These are phyloP conservation scores for Ziziphus jujuba DNA, from an alignment of 306 rosid genomes.

Conservation along the genomic window DNA sequence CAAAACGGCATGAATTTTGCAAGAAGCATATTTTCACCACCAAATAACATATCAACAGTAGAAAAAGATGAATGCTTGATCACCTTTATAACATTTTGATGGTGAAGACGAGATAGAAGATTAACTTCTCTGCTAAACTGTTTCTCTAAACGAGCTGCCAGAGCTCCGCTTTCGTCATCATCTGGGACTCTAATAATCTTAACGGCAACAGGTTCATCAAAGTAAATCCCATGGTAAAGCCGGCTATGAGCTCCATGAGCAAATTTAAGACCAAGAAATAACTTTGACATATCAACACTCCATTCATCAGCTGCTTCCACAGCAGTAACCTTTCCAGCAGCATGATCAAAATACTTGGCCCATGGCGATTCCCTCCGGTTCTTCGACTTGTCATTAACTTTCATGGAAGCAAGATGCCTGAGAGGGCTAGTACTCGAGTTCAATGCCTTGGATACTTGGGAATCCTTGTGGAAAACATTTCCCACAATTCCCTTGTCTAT, in stretches of 20 bases:
- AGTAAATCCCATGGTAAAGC: slow-evolving; percentile 87
- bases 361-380: slow-evolving; percentile 57
- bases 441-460: slow-evolving; percentile 28
- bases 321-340: slow-evolving; percentile 70
- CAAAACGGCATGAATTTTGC: neutral
- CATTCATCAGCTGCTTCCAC: slow-evolving; percentile 74
- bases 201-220: slow-evolving; percentile 72
- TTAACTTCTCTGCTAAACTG: slow-evolving; percentile 80
- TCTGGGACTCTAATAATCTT: slow-evolving; percentile 78
- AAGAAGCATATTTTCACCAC: slow-evolving; percentile 6
- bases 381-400: slow-evolving; percentile 46
- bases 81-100: slow-evolving; percentile 81
- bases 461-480: slow-evolving; percentile 39
- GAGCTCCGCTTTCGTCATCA: slow-evolving; percentile 61
- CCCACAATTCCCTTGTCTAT: slow-evolving; percentile 45
- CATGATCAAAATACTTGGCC: slow-evolving; percentile 70
- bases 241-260: slow-evolving; percentile 98
- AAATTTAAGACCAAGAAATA: slow-evolving; percentile 80
- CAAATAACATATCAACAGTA: neutral
- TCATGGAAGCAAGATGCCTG: slow-evolving; percentile 39
- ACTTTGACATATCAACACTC: slow-evolving; percentile 72
- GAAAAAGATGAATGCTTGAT: slow-evolving; percentile 17
- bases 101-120: slow-evolving; percentile 76
- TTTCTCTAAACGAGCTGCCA: slow-evolving; percentile 70
- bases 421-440: slow-evolving; percentile 44